Base-by-base conservation (phyloP, 352 stramenopile genomes). In the Paralagenidium karlingii region DNA sequence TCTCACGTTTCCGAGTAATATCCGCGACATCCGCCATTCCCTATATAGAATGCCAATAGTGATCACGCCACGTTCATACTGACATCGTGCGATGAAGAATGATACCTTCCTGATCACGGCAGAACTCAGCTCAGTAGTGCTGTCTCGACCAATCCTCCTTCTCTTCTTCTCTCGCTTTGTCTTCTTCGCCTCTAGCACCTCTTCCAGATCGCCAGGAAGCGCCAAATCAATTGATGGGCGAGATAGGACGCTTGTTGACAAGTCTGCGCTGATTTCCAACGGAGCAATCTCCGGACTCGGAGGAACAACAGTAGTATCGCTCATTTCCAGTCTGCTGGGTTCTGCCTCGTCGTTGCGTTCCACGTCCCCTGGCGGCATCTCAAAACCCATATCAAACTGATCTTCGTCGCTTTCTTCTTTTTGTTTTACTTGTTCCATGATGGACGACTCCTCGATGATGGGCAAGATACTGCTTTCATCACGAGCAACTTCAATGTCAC, bases 401-500 rank as follows among this genome's bases (percentile, higher is more conserved):
- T 45, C 47, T 38, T 58, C 53, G 20, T 47, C n/a, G 18, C 70
- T 51, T 28, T 32, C 58, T n/a, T 53, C 38, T n/a, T 46, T 32
- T 16, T 49, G 19, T 5, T 52, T 8, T 0, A 63, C 63, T 5
- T 70, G 67, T 3, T 54, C 58, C 38, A 60, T 45, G 10, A 63
- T 55, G 3, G 60, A 76, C 33, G 82, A 82, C 18, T 85, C 61
- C 28, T 55, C 44, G 22, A 58, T 16, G 21, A 36, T 48, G 12
- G 41, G 43, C 26, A 53, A 50, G 10, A 82, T 52, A 1, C 52
- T 65, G 16, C 39, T 57, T 20, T 84, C 77, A 26, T 91, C 66
- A 51, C 77, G 73, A 16, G 64, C 73, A 15, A 87, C 53, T 75
- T 91, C 77, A 52, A 94, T 74, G 34, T 90, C 76, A 47, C 79